A percentile compares a stretch with the other conserved stretches of the same genome.
phyloP scores from a whole-genome alignment of 2,329 filamentous ascomycete species.

The Pseudogymnoascus sp. region DNA sequence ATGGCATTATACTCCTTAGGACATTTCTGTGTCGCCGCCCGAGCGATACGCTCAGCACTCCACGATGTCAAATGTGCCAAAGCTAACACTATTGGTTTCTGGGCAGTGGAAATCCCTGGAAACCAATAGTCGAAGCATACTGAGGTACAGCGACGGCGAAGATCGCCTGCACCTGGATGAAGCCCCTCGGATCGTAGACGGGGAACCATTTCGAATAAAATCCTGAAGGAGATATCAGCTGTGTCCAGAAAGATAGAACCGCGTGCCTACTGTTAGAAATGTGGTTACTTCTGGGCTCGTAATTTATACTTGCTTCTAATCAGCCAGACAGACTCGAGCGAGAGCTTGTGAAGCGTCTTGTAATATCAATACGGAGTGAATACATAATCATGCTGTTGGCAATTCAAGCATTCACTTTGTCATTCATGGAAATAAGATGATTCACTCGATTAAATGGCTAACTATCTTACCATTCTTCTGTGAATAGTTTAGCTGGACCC shows the following conservation, averaged over 20 bases:
- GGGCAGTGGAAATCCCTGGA: not conserved
- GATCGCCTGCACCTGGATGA: not conserved
- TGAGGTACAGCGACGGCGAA: not conserved
- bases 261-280: not conserved
- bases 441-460: not conserved
- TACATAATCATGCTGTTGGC: not conserved
- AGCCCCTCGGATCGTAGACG: constrained; percentile 1
- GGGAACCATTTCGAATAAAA: not conserved
- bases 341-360: not conserved
- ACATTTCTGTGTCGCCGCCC: not conserved
- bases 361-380: not conserved
- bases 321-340: not conserved
- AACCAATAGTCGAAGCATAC: not conserved
- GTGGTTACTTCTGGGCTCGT: not conserved
- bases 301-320: not conserved
- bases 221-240: not conserved
- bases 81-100: constrained; percentile 10
- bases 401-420: not conserved
- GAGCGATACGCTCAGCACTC: constrained; percentile 19
- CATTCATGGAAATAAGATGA: not conserved
- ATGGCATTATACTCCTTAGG: not conserved
- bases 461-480: not conserved
- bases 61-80: constrained; percentile 17
- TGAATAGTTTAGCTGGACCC: not conserved
- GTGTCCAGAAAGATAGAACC: not conserved